A percentile compares a stretch with the other conserved stretches of the same genome.
These are phyloP conservation scores for Sphagnum tenellum DNA, from an alignment of 225 moss, liverwort and hornwort species.

Conservation along the genomic window DNA sequence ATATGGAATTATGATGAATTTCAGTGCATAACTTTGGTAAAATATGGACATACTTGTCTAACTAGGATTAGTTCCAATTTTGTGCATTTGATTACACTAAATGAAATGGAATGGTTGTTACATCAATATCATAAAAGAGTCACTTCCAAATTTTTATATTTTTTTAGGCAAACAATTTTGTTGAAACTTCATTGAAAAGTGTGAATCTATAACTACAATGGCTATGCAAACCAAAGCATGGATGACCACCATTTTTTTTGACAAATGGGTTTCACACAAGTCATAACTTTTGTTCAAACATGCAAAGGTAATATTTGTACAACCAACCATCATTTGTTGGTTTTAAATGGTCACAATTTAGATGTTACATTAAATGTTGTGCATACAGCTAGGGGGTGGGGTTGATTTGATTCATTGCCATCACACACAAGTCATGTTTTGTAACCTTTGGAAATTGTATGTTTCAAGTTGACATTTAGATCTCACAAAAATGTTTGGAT, in stretches of 20 bases:
- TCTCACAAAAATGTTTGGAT: no score
- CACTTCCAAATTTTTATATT: not conserved
- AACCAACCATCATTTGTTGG: no score
- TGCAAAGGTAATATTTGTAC: no score
- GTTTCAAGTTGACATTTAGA: no score
- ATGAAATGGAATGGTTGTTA: not conserved
- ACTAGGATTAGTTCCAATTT: not conserved
- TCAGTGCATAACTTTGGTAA: not conserved
- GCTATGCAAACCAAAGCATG: not conserved
- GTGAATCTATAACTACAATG: not conserved
- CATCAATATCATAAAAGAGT: not conserved
- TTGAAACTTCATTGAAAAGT: not conserved
- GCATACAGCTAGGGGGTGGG: no score
- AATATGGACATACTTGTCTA: not conserved
- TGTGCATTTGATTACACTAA: not conserved
- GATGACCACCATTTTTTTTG: not conserved
- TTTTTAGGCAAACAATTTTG: not conserved
- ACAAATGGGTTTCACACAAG: no score
- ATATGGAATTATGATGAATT: conserved; percentile 1
- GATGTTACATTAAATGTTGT: no score
- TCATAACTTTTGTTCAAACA: no score
- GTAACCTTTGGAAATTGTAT: no score
- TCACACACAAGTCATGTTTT: no score
- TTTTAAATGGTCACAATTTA: no score
- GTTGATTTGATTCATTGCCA: no score